Percentiles rank a stretch among this genome's conserved stretches.
Conservation (phyloP, 2,329 filamentous ascomycete genomes). For the Colletotrichum acutatum region DNA sequence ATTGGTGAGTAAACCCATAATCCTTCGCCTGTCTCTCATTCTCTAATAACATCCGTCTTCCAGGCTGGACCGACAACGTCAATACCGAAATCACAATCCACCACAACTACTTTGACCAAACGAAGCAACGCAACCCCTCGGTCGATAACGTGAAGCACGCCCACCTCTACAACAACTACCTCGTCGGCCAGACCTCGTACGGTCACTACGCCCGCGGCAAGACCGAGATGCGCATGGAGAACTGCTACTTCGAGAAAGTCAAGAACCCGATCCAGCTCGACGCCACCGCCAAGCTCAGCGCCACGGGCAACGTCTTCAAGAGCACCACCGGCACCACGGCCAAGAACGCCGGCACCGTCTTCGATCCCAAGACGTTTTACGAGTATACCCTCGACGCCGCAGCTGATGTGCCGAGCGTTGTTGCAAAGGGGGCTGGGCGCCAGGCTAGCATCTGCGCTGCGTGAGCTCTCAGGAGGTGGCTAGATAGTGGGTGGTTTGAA, state of each 20-base stretch:
- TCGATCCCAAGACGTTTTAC: constrained; percentile 33
- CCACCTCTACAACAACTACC: constrained; percentile 44
- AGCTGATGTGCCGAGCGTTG: constrained; percentile 38
- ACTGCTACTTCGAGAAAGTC: constrained; percentile 40
- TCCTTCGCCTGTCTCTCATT: too few relatives aligned
- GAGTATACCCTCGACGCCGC: constrained; percentile 36
- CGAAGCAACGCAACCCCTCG: constrained; percentile 40
- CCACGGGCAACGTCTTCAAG: constrained; percentile 35
- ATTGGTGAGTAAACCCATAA: constrained; percentile 36
- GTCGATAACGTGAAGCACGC: constrained; percentile 40
- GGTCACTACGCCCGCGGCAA: constrained; percentile 41
- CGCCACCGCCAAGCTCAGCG: constrained; percentile 29
- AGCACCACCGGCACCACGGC: constrained; percentile 27
- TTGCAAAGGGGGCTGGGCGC: constrained; percentile 37
- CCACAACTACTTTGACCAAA: constrained; percentile 41
- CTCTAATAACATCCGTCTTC: not conserved
- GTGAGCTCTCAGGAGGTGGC: not conserved
- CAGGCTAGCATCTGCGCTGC: constrained; percentile 39
- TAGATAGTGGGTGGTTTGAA: not conserved
- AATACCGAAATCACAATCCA: constrained; percentile 39
- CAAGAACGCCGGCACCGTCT: constrained; percentile 30
- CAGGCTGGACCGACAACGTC: constrained; percentile 43
- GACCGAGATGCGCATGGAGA: constrained; percentile 41
- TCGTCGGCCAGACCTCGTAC: constrained; percentile 39
- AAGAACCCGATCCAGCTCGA: constrained; percentile 38